These are phyloP conservation scores for Nemania bipapillata DNA, from an alignment of 2,329 filamentous ascomycete genomes.

Conservation along the genomic window DNA sequence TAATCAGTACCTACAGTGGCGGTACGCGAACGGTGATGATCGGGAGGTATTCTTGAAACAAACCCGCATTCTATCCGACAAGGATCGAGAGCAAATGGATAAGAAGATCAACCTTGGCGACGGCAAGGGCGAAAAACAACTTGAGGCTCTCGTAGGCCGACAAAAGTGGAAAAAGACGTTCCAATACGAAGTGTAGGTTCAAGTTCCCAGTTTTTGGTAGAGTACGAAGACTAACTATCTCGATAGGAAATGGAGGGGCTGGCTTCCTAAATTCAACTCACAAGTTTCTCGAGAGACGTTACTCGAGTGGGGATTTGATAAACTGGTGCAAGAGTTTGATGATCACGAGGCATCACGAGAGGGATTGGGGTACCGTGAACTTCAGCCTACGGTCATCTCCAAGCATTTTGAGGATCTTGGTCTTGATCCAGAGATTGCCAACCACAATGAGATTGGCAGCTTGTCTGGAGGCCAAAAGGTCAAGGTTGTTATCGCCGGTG, in stretches of 20 bases:
- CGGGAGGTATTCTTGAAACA: conserved; percentile 98
- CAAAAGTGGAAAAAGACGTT: conserved; percentile 99
- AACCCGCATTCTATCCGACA: conserved; percentile 85
- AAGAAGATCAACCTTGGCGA: conserved; percentile 87
- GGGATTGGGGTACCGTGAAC: conserved; percentile 92
- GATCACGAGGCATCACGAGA: conserved; percentile 99
- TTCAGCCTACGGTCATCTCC: conserved; percentile 91
- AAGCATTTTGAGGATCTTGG: conserved; percentile 99
- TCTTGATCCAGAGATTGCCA: conserved; percentile 95
- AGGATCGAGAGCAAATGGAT: conserved; percentile 90
- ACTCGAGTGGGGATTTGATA: conserved; percentile 84
- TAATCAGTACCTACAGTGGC: conserved; percentile 98
- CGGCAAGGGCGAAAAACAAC: conserved; percentile 77
- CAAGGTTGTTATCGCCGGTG: conserved; percentile 95
- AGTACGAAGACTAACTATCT: conserved; percentile 45
- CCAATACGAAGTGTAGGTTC: conserved; percentile 89
- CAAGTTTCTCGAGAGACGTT: conserved; percentile 94
- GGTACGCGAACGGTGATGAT: conserved; percentile 96
- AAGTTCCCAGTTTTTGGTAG: background rate
- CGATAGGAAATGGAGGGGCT: conserved; percentile 84
- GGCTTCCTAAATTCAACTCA: conserved; percentile 91
- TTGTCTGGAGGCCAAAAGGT: conserved; percentile 98
- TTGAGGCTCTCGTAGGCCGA: conserved; percentile 91
- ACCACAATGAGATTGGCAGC: conserved; percentile 97
- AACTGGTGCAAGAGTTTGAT: conserved; percentile 97